A percentile compares a stretch with the other conserved stretches of the same genome.
phyloP scores from a whole-genome alignment of 768 basidiomycete species.

The Mycena metata region DNA sequence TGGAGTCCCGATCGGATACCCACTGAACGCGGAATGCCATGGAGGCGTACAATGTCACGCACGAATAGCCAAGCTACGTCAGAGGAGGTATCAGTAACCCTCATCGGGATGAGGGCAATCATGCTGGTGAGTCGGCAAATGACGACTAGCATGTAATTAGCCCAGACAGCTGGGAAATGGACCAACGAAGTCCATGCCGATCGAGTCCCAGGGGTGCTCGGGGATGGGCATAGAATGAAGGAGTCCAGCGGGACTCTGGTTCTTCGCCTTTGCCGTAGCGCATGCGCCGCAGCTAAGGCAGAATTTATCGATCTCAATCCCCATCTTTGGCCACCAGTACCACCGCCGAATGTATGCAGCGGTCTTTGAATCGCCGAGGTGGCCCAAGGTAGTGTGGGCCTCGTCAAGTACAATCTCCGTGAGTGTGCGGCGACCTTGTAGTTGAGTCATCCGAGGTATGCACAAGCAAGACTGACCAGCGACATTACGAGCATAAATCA shows the following conservation, averaged over 20 bases:
- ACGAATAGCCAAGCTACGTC: no score
- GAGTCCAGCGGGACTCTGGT: neutral
- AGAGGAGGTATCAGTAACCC: no score
- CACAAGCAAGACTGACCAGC: neutral
- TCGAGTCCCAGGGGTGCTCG: no score
- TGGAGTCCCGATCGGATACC: no score
- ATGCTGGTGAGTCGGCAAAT: no score
- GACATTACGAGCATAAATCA: neutral
- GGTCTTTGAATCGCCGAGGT: neutral
- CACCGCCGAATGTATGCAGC: no score
- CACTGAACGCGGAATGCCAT: no score
- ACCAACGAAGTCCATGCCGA: no score
- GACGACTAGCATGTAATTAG: no score
- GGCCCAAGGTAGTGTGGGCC: neutral
- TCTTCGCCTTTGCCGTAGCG: neutral
- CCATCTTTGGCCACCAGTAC: constrained; percentile 4
- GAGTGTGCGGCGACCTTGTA: neutral
- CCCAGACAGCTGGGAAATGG: no score
- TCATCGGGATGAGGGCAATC: no score
- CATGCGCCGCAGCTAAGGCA: neutral
- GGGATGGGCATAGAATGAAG: neutral
- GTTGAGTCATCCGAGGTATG: neutral
- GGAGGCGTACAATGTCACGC: no score
- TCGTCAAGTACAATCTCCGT: neutral
- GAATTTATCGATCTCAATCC: neutral